These are phyloP conservation scores for Saccharomycopsis javanensis DNA, from an alignment of 805 yeast species.

Conservation along the genomic window DNA sequence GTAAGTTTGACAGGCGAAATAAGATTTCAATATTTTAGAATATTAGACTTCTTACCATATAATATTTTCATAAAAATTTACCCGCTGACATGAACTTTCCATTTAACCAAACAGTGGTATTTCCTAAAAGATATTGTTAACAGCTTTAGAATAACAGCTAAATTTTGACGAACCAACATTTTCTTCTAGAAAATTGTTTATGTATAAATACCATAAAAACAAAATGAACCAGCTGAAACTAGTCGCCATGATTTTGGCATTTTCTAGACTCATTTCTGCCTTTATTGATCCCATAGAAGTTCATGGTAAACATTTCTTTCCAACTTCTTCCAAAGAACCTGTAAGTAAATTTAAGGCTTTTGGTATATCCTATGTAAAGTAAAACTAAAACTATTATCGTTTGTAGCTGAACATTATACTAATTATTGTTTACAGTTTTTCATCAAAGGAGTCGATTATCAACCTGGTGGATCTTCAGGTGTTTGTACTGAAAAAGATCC, in stretches of 20 bases:
- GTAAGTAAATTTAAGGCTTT: constrained; percentile 30
- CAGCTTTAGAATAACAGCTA: too few relatives aligned
- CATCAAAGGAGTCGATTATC: constrained; percentile 86
- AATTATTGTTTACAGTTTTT: constrained; percentile 36
- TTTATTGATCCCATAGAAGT: constrained; percentile 58
- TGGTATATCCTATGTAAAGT: background rate
- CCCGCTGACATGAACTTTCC: background rate
- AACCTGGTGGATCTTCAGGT: constrained; percentile 90
- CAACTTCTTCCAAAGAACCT: constrained; percentile 64
- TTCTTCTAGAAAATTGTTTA: too few relatives aligned
- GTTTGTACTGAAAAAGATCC: constrained; percentile 56
- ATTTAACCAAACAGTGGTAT: background rate
- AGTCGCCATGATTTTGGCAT: background rate
- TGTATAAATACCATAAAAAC: background rate
- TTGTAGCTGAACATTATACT: background rate
- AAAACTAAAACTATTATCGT: too few relatives aligned
- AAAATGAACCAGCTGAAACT: background rate
- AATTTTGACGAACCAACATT: too few relatives aligned
- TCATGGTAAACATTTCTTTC: constrained; percentile 63
- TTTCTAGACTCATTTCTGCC: constrained; percentile 14
- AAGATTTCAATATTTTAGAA: too few relatives aligned
- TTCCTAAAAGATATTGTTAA: too few relatives aligned
- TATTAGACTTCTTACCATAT: too few relatives aligned
- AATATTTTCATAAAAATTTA: too few relatives aligned
- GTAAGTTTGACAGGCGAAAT: too few relatives aligned